A percentile compares a stretch with the other conserved stretches of the same genome.
Evolutionary conservation across 805 yeast genomes (phyloP).

Genomic region (Candida loeiensis): DNA sequence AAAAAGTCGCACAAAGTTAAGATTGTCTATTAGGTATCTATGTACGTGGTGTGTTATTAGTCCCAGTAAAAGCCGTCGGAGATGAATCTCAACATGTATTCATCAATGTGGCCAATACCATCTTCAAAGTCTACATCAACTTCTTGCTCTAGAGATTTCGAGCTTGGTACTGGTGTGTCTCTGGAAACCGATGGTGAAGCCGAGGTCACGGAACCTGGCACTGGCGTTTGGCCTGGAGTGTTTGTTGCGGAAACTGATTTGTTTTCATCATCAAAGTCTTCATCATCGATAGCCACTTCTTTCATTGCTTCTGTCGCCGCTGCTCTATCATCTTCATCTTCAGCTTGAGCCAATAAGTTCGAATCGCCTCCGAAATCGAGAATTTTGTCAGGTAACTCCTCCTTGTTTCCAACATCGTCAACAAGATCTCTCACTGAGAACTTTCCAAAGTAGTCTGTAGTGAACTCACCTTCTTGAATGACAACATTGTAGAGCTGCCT

Average conservation of each 20-base stretch:
- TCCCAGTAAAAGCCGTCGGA: constrained; percentile 68
- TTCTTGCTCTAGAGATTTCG: constrained; percentile 16
- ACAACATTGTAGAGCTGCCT: constrained; percentile 90
- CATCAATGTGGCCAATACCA: constrained; percentile 82
- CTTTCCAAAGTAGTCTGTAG: constrained; percentile 91
- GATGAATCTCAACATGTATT: constrained; percentile 89
- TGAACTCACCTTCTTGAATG: constrained; percentile 96
- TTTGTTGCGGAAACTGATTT: constrained; percentile 19
- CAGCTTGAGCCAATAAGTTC: constrained; percentile 79
- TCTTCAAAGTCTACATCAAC: constrained; percentile 50
- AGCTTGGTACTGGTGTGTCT: constrained; percentile 10
- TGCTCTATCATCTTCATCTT: constrained; percentile 84
- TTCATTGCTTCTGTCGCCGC: constrained; percentile 89
- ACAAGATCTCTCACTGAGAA: constrained; percentile 81
- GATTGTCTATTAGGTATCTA: background rate
- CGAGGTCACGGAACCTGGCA: constrained; percentile 14
- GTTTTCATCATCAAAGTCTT: constrained; percentile 67
- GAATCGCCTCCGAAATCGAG: constrained; percentile 32
- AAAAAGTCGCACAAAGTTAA: background rate
- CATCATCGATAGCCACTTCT: constrained; percentile 79
- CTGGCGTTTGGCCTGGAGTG: constrained; percentile 28
- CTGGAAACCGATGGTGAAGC: constrained; percentile 4
- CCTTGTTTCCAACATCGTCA: constrained; percentile 51
- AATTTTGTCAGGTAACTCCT: constrained; percentile 40
- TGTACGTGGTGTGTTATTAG: background rate